phyloP scores from a whole-genome alignment of 1,139 yeast species.

The Suhomyces bolitotheri region DNA sequence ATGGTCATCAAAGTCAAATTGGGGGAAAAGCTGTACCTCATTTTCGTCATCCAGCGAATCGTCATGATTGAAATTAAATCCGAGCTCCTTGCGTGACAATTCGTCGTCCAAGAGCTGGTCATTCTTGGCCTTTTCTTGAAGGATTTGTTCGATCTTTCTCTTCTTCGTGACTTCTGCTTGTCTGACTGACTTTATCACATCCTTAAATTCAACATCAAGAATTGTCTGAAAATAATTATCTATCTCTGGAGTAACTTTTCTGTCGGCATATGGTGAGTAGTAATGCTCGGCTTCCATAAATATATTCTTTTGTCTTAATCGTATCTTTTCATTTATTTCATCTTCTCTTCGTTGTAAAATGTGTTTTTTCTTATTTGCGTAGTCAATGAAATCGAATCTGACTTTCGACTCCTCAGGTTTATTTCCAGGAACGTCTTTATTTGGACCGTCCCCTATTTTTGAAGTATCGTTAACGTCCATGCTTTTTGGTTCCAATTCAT shows the following conservation, averaged over 20 bases:
- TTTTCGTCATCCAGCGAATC: conserved; percentile 27
- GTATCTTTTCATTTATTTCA: conserved; percentile 23
- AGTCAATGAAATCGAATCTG: conserved; percentile 54
- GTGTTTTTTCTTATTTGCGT: conserved; percentile 47
- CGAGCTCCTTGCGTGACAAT: conserved; percentile 26
- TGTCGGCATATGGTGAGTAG: conserved; percentile 40
- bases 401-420: conserved; percentile 4
- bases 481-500: not conserved
- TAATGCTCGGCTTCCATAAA: conserved; percentile 48
- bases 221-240: conserved; percentile 25
- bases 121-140: conserved; percentile 24
- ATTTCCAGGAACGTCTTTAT: not conserved
- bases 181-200: conserved; percentile 38
- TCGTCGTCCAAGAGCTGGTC: conserved; percentile 25
- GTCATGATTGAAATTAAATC: conserved; percentile 31
- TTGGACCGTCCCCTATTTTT: not conserved
- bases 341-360: conserved; percentile 19
- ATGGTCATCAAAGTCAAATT: conserved; percentile 15
- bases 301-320: conserved; percentile 33
- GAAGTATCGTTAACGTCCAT: not conserved
- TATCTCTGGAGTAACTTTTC: conserved; percentile 27
- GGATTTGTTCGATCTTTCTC: conserved; percentile 23
- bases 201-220: conserved; percentile 36
- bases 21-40: conserved; percentile 17
- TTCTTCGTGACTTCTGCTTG: conserved; percentile 29